Conservation (phyloP, 108 stramenopile species). For the Mediolabrus comicus region DNA sequence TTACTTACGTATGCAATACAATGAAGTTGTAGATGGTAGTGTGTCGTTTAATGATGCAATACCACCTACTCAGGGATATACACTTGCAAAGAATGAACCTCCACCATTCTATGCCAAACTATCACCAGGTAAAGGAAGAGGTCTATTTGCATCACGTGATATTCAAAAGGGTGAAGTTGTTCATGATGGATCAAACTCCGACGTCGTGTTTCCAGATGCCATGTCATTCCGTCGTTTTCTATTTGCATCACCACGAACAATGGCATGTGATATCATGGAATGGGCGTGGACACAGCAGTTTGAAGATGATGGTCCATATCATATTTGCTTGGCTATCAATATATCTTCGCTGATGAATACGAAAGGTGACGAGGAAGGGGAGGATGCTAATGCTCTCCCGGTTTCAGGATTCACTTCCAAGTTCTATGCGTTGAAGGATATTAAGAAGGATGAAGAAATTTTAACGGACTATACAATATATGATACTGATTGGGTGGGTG, state of each 20-base stretch:
- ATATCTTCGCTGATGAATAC: conserved; percentile 9
- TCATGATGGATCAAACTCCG: conserved; percentile 3
- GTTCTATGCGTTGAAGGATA: background rate
- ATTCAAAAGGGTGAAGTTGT: conserved; percentile 28
- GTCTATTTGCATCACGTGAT: conserved; percentile 27
- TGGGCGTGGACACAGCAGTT: conserved; percentile 24
- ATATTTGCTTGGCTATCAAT: conserved; percentile 18
- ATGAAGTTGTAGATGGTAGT: background rate
- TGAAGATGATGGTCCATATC: background rate
- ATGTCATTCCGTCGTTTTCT: conserved; percentile 7
- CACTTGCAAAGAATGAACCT: background rate
- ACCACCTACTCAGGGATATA: conserved; percentile 10
- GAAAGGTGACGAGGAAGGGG: background rate
- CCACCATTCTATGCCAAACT: conserved; percentile 14
- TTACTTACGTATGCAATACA: background rate
- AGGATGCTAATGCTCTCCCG: background rate
- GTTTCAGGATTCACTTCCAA: background rate
- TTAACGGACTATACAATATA: background rate
- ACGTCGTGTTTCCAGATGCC: conserved; percentile 1
- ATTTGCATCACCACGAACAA: conserved; percentile 1
- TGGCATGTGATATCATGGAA: conserved; percentile 31
- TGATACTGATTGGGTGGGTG: background rate
- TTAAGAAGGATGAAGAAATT: background rate
- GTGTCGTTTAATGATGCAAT: conserved; percentile 10
- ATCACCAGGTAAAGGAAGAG: conserved; percentile 6